These are phyloP conservation scores for Neurospora africana DNA, from an alignment of 495 filamentous ascomycete genomes.

Conservation along the genomic window DNA sequence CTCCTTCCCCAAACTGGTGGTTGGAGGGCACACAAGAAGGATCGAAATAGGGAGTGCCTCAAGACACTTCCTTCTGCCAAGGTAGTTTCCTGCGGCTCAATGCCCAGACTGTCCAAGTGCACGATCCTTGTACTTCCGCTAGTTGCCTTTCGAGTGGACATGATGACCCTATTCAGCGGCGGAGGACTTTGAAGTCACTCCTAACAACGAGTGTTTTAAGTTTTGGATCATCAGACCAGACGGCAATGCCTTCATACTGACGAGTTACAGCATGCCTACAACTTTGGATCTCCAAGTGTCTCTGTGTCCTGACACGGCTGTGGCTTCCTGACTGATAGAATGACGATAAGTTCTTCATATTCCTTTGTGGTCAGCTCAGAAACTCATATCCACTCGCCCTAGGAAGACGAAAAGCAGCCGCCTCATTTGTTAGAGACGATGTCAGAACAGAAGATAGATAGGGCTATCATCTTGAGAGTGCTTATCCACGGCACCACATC, in stretches of 20 bases:
- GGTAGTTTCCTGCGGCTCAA: not conserved
- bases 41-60: not conserved
- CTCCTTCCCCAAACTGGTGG: not conserved
- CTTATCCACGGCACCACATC: not conserved
- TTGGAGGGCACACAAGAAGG: not conserved
- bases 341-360: not conserved
- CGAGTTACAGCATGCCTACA: not conserved
- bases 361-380: not conserved
- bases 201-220: not conserved
- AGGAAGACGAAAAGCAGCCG: not conserved
- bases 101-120: not conserved
- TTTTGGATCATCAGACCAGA: not conserved
- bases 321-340: not conserved
- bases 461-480: not conserved
- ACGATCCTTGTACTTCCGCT: not conserved
- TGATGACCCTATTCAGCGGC: not conserved
- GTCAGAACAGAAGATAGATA: not conserved
- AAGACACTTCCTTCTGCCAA: not conserved
- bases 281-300: not conserved
- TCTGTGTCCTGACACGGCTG: not conserved
- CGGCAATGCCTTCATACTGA: not conserved
- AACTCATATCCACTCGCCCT: not conserved
- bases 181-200: not conserved
- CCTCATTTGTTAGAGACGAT: not conserved
- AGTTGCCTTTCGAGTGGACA: not conserved